phyloP scores from a whole-genome alignment of 2,329 filamentous ascomycete genomes.

The Dactylonectria estremocensis region DNA sequence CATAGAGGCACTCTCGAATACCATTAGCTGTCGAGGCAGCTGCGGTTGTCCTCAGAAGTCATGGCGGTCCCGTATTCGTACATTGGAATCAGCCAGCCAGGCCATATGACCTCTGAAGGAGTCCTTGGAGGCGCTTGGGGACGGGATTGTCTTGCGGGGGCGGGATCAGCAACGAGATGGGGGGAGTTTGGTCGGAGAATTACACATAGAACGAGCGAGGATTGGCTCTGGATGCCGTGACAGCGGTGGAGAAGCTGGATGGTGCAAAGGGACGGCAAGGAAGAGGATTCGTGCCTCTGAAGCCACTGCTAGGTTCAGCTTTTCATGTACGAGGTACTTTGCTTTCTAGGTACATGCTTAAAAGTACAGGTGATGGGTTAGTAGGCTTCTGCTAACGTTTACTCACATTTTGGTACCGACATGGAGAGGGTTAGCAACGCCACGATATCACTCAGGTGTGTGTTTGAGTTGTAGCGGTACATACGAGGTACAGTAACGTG shows the following conservation, averaged over 20 bases:
- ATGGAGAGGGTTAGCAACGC: too few relatives aligned
- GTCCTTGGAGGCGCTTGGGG: conserved; percentile 21
- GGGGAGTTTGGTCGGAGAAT: conserved; percentile 17
- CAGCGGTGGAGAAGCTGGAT: background rate
- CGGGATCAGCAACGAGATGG: background rate
- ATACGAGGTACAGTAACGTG: too few relatives aligned
- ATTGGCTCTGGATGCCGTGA: conserved; percentile 3
- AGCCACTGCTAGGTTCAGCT: too few relatives aligned
- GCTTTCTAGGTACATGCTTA: too few relatives aligned
- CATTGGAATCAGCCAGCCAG: background rate
- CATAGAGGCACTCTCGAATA: background rate
- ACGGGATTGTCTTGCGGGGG: conserved; percentile 20
- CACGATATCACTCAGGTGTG: too few relatives aligned
- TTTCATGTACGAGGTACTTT: too few relatives aligned
- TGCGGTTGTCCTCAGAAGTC: conserved; percentile 15
- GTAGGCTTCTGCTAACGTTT: too few relatives aligned
- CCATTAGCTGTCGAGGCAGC: background rate
- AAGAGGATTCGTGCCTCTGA: too few relatives aligned
- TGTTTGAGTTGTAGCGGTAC: too few relatives aligned
- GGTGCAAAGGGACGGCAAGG: too few relatives aligned
- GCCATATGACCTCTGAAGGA: conserved; percentile 16
- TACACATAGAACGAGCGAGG: conserved; percentile 14
- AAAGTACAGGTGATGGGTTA: too few relatives aligned
- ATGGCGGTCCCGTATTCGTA: background rate
- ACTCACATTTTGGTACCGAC: too few relatives aligned